Base-by-base conservation (phyloP, 306 rosid species). In the Castanea sativa region DNA sequence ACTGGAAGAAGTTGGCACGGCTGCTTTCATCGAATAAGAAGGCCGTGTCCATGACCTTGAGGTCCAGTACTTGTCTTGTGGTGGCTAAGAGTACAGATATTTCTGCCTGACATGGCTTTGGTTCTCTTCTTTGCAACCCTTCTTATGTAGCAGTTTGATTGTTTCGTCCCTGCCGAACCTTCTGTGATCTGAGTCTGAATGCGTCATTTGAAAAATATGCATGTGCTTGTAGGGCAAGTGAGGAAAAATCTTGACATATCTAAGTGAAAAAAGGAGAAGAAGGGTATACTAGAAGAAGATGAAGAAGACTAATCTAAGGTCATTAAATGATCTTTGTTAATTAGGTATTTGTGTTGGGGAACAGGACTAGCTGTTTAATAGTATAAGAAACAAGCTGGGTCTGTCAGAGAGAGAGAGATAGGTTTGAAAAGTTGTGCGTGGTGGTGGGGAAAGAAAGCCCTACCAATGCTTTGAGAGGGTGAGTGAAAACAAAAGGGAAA, bases 391-490 rank as follows among this genome's bases (percentile, higher is more conserved):
- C 65, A 19, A 2, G 19, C 69, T 8, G 58, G 14, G 51, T 12
- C 16, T 49, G 29, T 35, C 75, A 56, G 70, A 58, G 55, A 32
- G 73, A 53, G 80, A 55, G 78, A 74, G 30, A 65, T 69, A 64
- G 75, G 71, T 33, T 88, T 85, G 93, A 91, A 91, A 89, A 91
- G 90, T 86, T 86, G 49, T 32, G 71, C 52, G 51, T 8, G n/a
- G 71, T 35, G 23, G 51, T 33, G 10, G 6, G 71, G 71, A 67
- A 21, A 27, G 27, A 30, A 9, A 29, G 20, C 10, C n/a, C 45
- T 29, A 29, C 69, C 38, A 30, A 27, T 29, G 70, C 13, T 30
- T 20, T 3, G 69, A 9, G 52, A 43, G 30, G 55, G 0, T 16
- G 16, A 45, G 18, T 13, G 23, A 60, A 21, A 68, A 18, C 16